Evolutionary conservation across 192 early-diverging fungal species (phyloP).

Genomic region (Cladochytrium replicatum): DNA sequence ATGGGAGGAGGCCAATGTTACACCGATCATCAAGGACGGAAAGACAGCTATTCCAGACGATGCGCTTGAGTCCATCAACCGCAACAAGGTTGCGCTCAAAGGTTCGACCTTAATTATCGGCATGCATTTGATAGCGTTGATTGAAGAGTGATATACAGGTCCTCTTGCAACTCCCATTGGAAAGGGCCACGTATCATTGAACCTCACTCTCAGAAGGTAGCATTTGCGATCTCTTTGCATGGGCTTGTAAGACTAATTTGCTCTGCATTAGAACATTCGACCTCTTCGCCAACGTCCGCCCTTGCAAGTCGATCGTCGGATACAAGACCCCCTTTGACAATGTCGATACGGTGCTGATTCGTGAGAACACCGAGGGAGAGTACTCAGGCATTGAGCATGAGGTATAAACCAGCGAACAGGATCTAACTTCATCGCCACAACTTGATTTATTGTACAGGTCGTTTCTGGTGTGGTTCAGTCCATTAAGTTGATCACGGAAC

Average conservation of each 20-base stretch:
- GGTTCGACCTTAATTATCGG: slow-evolving; percentile 15
- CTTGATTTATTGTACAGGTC: slow-evolving; percentile 41
- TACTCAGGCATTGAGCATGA: slow-evolving; percentile 98
- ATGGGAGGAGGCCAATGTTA: slow-evolving; percentile 93
- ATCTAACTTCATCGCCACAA: not conserved
- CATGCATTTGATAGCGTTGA: not conserved
- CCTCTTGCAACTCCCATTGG: slow-evolving; percentile 97
- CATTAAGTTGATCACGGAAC: slow-evolving; percentile 97
- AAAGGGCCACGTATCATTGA: slow-evolving; percentile 97
- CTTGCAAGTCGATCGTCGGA: slow-evolving; percentile 93
- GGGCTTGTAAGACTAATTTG: slow-evolving; percentile 35
- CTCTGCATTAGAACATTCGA: slow-evolving; percentile 88
- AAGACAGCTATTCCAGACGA: slow-evolving; percentile 90
- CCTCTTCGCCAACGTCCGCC: slow-evolving; percentile 96
- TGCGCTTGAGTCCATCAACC: slow-evolving; percentile 80
- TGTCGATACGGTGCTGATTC: slow-evolving; percentile 96
- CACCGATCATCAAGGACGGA: slow-evolving; percentile 83
- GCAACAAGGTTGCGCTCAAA: slow-evolving; percentile 96
- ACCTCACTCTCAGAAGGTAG: slow-evolving; percentile 47
- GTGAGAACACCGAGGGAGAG: slow-evolving; percentile 99
- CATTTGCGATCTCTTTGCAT: not conserved
- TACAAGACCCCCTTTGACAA: slow-evolving; percentile 94
- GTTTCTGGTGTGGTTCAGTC: slow-evolving; percentile 96
- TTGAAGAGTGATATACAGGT: slow-evolving; percentile 15
- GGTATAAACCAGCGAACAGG: slow-evolving; percentile 16